Base-by-base conservation (phyloP, 257 asterid species). In the Oldenlandia corymbosa region DNA sequence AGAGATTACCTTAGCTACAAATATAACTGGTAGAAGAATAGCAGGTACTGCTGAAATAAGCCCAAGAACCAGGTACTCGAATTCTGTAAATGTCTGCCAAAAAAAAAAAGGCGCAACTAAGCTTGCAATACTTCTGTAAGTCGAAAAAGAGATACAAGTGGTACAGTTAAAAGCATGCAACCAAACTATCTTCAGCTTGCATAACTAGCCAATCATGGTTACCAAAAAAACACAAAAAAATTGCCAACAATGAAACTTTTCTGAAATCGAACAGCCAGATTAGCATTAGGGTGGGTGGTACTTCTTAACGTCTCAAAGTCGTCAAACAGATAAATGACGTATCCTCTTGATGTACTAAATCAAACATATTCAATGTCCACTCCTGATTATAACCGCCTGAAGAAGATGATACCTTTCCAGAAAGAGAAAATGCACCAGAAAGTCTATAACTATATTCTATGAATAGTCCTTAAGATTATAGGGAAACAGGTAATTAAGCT, bases 1-100 rank as follows among this genome's bases (percentile, higher is more conserved):
- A 21, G 54, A n/a, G 67, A 39, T 41, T 48, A 72, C 77, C 73
- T 66, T 72, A 53, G 69, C 77, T 9, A 56, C 65, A 61, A 72
- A 60, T 31, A 72, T 9, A 39, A 67, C 7, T 14, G 77, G 77
- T 43, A 72, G 23, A 5, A 56, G 21, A 56, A 72, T 24, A 41
- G 77, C 69, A 43, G 77, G 77, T 53, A 54, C 65, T 53, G 69
- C 73, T 18, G 77, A 72, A 67, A 72, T 65, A 67, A 72, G 77
- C 27, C 77, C 77, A 27, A 72, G 26, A 53, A 72, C 50, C 31
- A 72, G 61, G 60, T 72, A 72, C 16, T 72, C 77, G 69, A 20
- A 62, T 72, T 72, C 77, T 20, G 73, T 67, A 34, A 72, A 72
- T 14, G 42, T 72, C 77, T 72, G 65, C 49, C 36, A 68, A 13